Conservation (phyloP, 352 stramenopile genomes). For the Saprolegnia parasitica region DNA sequence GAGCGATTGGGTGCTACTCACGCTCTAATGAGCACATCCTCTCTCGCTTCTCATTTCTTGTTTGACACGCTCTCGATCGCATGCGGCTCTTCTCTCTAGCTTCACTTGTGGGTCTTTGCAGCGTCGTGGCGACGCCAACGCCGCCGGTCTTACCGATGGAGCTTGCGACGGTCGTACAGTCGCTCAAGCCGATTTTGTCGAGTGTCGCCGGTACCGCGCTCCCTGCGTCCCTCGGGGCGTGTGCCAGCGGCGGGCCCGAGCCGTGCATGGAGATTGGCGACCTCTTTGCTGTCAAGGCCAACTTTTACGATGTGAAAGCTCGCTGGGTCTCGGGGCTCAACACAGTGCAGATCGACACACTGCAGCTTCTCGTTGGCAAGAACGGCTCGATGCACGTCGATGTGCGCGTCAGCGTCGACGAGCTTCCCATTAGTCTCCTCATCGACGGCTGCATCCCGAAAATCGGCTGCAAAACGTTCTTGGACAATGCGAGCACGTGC, state of each 20-base stretch:
- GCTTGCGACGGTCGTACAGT: neutral
- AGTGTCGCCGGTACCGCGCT: neutral
- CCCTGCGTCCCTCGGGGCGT: neutral
- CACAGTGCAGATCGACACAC: constrained; percentile 10
- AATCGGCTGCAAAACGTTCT: constrained; percentile 9
- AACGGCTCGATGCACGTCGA: constrained; percentile 6
- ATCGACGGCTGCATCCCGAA: constrained; percentile 6
- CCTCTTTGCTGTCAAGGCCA: constrained; percentile 18
- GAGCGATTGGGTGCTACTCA: too few species aligned
- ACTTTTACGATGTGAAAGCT: constrained; percentile 20
- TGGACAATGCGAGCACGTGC: constrained; percentile 13
- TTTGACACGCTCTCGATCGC: neutral
- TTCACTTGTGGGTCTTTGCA: neutral
- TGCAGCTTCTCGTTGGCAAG: neutral
- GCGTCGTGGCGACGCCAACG: neutral
- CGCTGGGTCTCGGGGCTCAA: constrained; percentile 24
- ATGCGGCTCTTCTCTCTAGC: neutral
- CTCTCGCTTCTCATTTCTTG: neutral
- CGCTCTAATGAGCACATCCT: too few species aligned
- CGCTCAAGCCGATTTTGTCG: neutral
- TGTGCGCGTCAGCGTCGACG: neutral
- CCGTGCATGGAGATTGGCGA: constrained; percentile 14
- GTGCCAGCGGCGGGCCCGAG: neutral
- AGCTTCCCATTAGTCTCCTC: constrained; percentile 15
- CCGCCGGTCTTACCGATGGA: neutral